phyloP scores from a whole-genome alignment of 2,329 filamentous ascomycete genomes.

The Endoconidiophora polonica region DNA sequence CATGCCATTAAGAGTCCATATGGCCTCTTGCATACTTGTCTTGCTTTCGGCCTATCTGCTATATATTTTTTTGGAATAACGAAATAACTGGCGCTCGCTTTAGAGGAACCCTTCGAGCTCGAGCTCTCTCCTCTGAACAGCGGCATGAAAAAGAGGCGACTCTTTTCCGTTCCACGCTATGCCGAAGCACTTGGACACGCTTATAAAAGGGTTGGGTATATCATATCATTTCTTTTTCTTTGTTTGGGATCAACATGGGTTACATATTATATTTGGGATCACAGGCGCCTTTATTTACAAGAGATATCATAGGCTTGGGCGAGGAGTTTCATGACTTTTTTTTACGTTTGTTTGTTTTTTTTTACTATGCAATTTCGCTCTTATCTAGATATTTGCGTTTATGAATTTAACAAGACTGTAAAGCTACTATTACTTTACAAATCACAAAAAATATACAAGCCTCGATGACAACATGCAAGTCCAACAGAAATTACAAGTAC shows the following conservation, averaged over 20 bases:
- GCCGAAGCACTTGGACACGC: slow-evolving; percentile 13
- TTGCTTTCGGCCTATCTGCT: slow-evolving; percentile 10
- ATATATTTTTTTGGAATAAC: slow-evolving; percentile 8
- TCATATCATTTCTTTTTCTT: slow-evolving; percentile 8
- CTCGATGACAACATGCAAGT: too few species aligned
- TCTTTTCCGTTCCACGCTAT: slow-evolving; percentile 14
- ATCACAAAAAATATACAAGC: too few species aligned
- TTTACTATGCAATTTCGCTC: neutral
- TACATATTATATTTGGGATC: neutral
- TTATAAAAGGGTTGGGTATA: slow-evolving; percentile 10
- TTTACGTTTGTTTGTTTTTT: neutral
- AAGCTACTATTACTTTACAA: too few species aligned
- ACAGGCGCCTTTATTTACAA: too few species aligned
- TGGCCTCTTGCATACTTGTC: neutral
- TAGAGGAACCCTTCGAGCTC: neutral
- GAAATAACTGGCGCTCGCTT: slow-evolving; percentile 10
- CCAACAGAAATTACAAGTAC: too few species aligned
- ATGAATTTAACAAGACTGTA: too few species aligned
- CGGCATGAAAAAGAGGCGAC: slow-evolving; percentile 11
- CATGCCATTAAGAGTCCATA: neutral
- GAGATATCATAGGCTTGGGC: too few species aligned
- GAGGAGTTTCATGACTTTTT: too few species aligned
- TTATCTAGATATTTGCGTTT: too few species aligned
- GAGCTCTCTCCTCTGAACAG: neutral
- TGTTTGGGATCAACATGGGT: neutral